Evolutionary conservation across 805 yeast species (phyloP).

Genomic region (Starmerella tilneyi): DNA sequence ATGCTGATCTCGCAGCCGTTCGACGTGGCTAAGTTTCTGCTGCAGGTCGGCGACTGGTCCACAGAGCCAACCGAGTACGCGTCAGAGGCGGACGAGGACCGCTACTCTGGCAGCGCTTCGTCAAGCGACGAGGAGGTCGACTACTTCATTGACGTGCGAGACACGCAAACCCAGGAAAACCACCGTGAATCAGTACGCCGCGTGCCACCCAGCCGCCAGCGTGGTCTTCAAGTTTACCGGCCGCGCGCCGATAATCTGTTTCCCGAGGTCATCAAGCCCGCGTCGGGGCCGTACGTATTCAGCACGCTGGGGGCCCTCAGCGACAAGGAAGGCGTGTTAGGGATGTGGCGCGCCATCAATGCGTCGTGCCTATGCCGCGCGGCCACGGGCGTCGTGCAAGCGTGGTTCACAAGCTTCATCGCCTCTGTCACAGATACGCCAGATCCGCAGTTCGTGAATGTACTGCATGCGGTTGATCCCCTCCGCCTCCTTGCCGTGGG

Average conservation of each 20-base stretch:
- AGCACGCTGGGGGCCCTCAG: slow-evolving; percentile 40
- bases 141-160: slow-evolving; percentile 32
- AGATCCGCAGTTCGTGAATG: slow-evolving; percentile 77
- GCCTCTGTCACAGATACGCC: slow-evolving; percentile 75
- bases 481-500: slow-evolving; percentile 55
- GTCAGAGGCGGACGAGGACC: slow-evolving; percentile 18
- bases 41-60: slow-evolving; percentile 59
- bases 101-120: slow-evolving; percentile 19
- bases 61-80: slow-evolving; percentile 10
- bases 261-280: slow-evolving; percentile 16
- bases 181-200: neutral
- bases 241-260: slow-evolving; percentile 6
- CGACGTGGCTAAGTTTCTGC: slow-evolving; percentile 64
- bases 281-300: slow-evolving; percentile 29
- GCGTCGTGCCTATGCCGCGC: slow-evolving; percentile 69
- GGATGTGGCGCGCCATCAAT: slow-evolving; percentile 61
- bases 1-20: slow-evolving; percentile 75
- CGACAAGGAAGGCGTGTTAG: slow-evolving; percentile 54
- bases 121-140: slow-evolving; percentile 33
- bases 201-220: slow-evolving; percentile 13
- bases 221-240: slow-evolving; percentile 14
- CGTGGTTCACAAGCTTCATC: slow-evolving; percentile 84
- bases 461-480: slow-evolving; percentile 67
- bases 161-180: slow-evolving; percentile 2
- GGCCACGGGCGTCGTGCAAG: slow-evolving; percentile 63